Evolutionary conservation across 768 basidiomycete species (phyloP).

Genomic region (Mycena venus): DNA sequence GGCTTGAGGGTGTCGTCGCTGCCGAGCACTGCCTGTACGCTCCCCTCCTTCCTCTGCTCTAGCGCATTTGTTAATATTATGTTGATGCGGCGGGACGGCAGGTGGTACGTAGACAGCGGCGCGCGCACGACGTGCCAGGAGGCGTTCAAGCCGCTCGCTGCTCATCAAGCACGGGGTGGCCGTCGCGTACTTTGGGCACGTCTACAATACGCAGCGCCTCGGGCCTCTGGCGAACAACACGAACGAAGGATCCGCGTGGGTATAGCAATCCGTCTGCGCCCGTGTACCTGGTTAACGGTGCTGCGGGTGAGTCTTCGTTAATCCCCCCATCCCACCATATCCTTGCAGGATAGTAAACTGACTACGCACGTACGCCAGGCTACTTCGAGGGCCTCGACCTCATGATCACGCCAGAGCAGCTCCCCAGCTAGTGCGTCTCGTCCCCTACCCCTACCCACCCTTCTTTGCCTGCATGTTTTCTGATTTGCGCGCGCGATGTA

Average conservation of each 20-base stretch:
- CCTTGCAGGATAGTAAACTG: slow-evolving; percentile 2
- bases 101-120: slow-evolving; percentile 22
- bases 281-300: slow-evolving; percentile 16
- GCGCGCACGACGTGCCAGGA: slow-evolving; percentile 7
- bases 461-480: background rate
- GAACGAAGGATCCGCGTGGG: background rate
- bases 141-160: slow-evolving; percentile 16
- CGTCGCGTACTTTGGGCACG: slow-evolving; percentile 20
- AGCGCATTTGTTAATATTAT: slow-evolving; percentile 11
- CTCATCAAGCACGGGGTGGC: slow-evolving; percentile 12
- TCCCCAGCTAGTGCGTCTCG: slow-evolving; percentile 17
- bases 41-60: background rate
- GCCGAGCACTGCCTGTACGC: slow-evolving; percentile 11
- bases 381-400: slow-evolving; percentile 17
- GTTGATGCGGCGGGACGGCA: no score
- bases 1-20: slow-evolving; percentile 12
- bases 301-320: slow-evolving; percentile 12
- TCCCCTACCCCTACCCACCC: background rate
- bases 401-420: slow-evolving; percentile 13
- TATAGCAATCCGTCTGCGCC: slow-evolving; percentile 14
- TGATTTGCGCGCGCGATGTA: background rate
- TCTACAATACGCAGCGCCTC: slow-evolving; percentile 10
- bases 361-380: slow-evolving; percentile 5
- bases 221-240: slow-evolving; percentile 14
- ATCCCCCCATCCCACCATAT: slow-evolving; percentile 7